Evolutionary conservation across 305 asterid genomes (phyloP), one percentile per base, ranked within the genome.

Genomic region (Fraxinus latifolia): DNA sequence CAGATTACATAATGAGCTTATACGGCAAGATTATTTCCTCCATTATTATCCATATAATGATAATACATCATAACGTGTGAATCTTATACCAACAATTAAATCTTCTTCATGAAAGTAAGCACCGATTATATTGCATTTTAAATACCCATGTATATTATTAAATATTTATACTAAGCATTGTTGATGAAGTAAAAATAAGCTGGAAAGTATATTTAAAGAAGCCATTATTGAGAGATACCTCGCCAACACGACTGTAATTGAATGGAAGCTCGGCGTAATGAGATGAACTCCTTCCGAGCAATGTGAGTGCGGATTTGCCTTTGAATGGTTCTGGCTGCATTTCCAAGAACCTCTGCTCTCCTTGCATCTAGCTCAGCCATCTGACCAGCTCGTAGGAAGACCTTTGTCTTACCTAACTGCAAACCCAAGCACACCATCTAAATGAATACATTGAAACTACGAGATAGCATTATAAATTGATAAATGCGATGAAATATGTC

Each of bases 311-410:
- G 93, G 29, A 93, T 93, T 88, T 93, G 98, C 87, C 99, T 91
- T 92, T 96, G 99, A 87, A 96, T 93, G 55, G 88, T 90, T 89
- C 90, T 91, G 85, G 99, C 99, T 80, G 99, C 98, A 90, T 95
- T 95, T 83, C 98, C 98, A 84, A 96, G 97, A 82, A 96, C 97
- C 91, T 91, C 98, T 65, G 98, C 94, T 89, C 99, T 91, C 86
- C 93, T 93, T 72, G 98, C 94, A 85, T 96, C 99, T 71, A 96
- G 92, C 90, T 95, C 98, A 62, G 99, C 99, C 99, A 96, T 96
- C 92, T 96, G 99, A 84, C 99, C 99, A 89, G 99, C 99, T 79
- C 99, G 92, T 79, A 96, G 90, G 90, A 96, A 96, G 85, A 96
- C 98, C 92, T 96, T 96, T 55, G 97, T 91, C 90, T 89, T 96